Base-by-base conservation (phyloP, 176 grass and related monocot genomes). In the Canna indica region DNA sequence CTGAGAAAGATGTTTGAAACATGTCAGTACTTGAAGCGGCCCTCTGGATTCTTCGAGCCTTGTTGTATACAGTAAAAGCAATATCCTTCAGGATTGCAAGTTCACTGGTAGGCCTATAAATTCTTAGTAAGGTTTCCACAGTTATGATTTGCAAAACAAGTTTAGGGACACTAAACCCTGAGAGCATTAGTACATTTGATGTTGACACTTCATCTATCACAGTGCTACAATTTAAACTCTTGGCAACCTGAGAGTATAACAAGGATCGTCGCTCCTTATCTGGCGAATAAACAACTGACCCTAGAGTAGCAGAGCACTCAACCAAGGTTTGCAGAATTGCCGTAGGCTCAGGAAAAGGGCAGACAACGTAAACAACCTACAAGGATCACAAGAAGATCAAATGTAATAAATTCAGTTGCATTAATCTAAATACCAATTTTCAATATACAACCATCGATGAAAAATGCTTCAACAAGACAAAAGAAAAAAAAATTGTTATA, bases 1-100 rank as follows among this genome's bases (percentile, higher is more conserved):
- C 82, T 42, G 88, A 74, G 73, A 87, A 92, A 77, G 77, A 79
- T 57, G 84, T 83, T 69, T 93, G 94, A 69, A 99, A 84, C 75
- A 85, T 86, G 73, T 99, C 94, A 56, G 35, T 78, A 26, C 73
- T 79, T 64, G 81, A 78, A 75, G 88, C 45, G 26, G 81, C 36
- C 65, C 81, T 64, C 42, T 88, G 83, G 7, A 99, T 83, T 57
- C 94, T 87, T 36, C 94, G 79, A 68, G 86, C 83, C 80, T 99
- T 99, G 61, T 90, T 93, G 65, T 99, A 93, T 31, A 99, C 86
- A 68, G 94, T 99, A 74, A 99, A 99, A 57, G 89, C 94, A 46
- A 99, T 99, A 64, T 99, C 94, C 75, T 93, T 99, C 64, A 99
- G 85, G 85, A 90, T 69, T 67, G 84, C 68, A 78, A 90, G 86